Evolutionary conservation across 305 asterid species (phyloP).

Genomic region (Rubia tinctorum): DNA sequence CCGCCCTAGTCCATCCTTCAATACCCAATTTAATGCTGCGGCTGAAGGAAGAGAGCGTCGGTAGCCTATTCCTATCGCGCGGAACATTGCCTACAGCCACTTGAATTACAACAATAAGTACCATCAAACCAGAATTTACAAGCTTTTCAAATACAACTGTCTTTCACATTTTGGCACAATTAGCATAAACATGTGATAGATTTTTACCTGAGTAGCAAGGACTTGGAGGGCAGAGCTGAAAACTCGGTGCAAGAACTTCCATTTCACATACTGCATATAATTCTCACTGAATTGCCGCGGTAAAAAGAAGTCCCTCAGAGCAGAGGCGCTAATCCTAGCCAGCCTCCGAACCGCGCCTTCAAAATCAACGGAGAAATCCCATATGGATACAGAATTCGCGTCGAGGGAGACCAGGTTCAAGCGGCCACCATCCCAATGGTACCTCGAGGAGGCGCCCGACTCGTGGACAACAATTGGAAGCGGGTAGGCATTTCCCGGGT

Average conservation of each 20-base stretch:
- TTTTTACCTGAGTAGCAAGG: constrained; percentile 73
- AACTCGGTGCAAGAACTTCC: constrained; percentile 94
- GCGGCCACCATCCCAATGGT: constrained; percentile 70
- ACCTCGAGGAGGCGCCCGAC: constrained; percentile 54
- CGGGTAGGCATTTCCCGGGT: constrained; percentile 21
- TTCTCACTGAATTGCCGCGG: constrained; percentile 66
- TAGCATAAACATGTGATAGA: not conserved
- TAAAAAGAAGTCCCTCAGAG: constrained; percentile 58
- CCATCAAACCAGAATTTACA: not conserved
- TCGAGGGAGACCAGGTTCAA: constrained; percentile 51
- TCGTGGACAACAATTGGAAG: constrained; percentile 57
- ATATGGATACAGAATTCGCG: constrained; percentile 42
- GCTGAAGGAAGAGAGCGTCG: constrained; percentile 86
- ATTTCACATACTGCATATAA: constrained; percentile 83
- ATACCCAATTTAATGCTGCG: constrained; percentile 94
- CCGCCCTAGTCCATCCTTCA: constrained; percentile 97
- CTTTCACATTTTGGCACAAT: not conserved
- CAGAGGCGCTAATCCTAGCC: constrained; percentile 37
- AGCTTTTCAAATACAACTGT: not conserved
- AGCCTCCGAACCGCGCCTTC: constrained; percentile 51
- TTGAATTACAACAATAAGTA: constrained; percentile 4
- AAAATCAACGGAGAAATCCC: constrained; percentile 41
- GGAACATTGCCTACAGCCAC: constrained; percentile 76
- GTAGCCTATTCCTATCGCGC: constrained; percentile 93
- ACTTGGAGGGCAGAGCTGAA: constrained; percentile 94